Conservation (phyloP, 2,329 filamentous ascomycete species). For the Cladosporium cucumerinum region DNA sequence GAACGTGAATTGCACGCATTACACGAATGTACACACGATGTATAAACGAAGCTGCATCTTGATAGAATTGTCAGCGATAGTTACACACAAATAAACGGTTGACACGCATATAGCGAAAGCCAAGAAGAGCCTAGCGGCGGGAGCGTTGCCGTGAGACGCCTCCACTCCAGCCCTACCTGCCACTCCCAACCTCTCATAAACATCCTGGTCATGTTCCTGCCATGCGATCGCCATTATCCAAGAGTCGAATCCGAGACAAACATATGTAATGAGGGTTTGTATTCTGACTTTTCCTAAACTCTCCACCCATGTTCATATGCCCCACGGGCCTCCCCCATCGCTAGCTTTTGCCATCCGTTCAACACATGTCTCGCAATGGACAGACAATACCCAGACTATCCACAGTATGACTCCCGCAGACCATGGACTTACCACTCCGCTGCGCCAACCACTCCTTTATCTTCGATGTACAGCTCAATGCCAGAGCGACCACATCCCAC, state of each 20-base stretch:
- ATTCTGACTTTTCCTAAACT: not conserved
- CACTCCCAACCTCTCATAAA: not conserved
- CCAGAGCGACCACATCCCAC: slow-evolving; percentile 4
- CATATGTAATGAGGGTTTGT: slow-evolving; percentile 1
- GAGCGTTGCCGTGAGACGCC: not conserved
- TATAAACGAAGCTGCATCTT: too few species aligned
- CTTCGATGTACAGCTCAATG: slow-evolving; percentile 2
- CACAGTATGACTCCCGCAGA: slow-evolving; percentile 6
- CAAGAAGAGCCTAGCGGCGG: not conserved
- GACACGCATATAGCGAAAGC: not conserved
- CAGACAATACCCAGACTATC: slow-evolving; percentile 15
- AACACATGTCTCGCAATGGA: slow-evolving; percentile 12
- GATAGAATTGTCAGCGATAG: not conserved
- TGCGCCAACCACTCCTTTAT: not conserved
- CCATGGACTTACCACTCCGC: slow-evolving; percentile 14
- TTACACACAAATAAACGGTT: not conserved
- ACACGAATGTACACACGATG: not conserved
- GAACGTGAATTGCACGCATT: not conserved
- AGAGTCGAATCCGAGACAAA: slow-evolving; percentile 5
- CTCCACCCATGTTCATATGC: not conserved
- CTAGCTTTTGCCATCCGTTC: not conserved
- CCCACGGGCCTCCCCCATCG: not conserved
- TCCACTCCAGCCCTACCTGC: not conserved
- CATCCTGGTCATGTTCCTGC: not conserved
- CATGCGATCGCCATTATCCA: not conserved